A percentile compares a stretch with the other conserved stretches of the same genome.
Conservation (phyloP, 1,284 basidiomycete species). For the Golubevia pallescens region DNA sequence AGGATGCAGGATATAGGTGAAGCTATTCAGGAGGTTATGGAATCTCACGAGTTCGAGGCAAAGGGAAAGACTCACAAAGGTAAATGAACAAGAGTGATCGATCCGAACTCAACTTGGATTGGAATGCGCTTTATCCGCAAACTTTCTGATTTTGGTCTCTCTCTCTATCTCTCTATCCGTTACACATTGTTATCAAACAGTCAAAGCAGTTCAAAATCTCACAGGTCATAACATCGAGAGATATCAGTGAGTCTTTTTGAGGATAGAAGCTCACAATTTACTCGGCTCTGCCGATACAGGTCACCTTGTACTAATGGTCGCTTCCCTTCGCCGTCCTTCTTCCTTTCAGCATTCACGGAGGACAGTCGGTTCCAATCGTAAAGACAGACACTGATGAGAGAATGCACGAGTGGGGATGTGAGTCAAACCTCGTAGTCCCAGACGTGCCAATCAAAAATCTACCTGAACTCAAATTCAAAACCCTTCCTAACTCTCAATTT, state of each 20-base stretch:
- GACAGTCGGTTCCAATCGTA: constrained; percentile 61
- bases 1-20: constrained; percentile 90
- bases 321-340: not conserved
- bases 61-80: constrained; percentile 82
- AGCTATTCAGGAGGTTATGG: constrained; percentile 97
- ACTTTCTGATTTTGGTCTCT: not conserved
- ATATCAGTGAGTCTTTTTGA: constrained; percentile 17
- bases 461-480: too few species aligned
- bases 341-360: constrained; percentile 45
- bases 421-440: too few species aligned
- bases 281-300: too few species aligned
- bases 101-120: too few species aligned
- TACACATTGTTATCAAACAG: constrained; percentile 11
- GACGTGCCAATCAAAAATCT: too few species aligned
- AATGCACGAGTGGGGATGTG: constrained; percentile 64
- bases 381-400: constrained; percentile 48
- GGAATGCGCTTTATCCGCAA: too few species aligned
- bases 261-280: too few species aligned
- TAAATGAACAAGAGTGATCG: too few species aligned
- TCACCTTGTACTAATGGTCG: too few species aligned
- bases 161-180: not conserved
- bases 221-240: constrained; percentile 61
- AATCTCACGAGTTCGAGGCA: constrained; percentile 94
- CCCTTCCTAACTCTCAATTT: too few species aligned
- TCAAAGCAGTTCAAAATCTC: constrained; percentile 61